A percentile compares a stretch with the other conserved stretches of the same genome.
These are phyloP conservation scores for Podospora pseudocomata DNA, from an alignment of 495 filamentous ascomycete genomes.

Conservation along the genomic window DNA sequence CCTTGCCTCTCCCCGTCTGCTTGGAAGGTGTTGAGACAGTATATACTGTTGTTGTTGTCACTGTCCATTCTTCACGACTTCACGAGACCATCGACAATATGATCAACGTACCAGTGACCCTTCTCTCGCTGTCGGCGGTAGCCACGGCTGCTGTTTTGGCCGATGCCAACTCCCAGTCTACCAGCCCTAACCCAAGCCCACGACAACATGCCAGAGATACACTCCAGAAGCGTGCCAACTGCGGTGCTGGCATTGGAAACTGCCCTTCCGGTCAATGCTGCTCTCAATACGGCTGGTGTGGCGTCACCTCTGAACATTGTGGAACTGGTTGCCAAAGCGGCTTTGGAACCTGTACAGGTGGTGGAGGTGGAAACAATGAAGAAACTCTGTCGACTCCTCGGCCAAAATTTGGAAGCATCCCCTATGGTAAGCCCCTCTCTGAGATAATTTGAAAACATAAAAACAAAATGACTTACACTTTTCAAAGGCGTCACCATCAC, in stretches of 20 bases:
- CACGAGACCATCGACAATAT: not conserved
- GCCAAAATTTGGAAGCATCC: conserved; percentile 17
- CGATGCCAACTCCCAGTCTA: not conserved
- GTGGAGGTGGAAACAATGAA: conserved; percentile 13
- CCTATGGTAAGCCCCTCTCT: conserved; percentile 13
- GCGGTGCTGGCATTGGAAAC: conserved; percentile 18
- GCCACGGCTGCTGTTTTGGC: not conserved
- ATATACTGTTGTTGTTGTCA: not conserved
- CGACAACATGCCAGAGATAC: not conserved
- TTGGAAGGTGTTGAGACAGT: not conserved
- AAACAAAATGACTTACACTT: not conserved
- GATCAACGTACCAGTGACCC: not conserved
- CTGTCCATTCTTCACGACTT: not conserved
- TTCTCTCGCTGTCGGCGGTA: not conserved
- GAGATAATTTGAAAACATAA: not conserved
- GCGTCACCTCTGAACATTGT: conserved; percentile 42
- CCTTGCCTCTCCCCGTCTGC: not conserved
- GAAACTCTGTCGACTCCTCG: conserved; percentile 15
- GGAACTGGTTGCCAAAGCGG: conserved; percentile 46
- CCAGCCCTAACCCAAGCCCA: not conserved
- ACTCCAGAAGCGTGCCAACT: conserved; percentile 20
- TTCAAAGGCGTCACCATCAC: conserved; percentile 39
- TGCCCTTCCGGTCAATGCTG: conserved; percentile 28
- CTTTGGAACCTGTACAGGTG: conserved; percentile 23
- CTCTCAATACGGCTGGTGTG: conserved; percentile 43